phyloP scores from a whole-genome alignment of 306 rosid species.

The Vigna unguiculata region DNA sequence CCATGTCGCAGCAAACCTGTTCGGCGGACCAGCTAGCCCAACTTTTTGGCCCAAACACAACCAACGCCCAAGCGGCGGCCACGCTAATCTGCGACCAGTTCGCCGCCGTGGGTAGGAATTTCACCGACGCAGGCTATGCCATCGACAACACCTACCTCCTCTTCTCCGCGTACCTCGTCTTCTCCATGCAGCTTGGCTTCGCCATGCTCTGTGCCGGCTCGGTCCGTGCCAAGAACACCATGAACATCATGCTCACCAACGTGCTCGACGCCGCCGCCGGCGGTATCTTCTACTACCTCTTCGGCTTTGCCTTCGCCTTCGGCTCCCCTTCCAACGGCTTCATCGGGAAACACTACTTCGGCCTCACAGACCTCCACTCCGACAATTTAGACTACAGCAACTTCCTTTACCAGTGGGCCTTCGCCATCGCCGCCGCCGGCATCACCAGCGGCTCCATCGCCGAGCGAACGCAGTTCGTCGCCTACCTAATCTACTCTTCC shows the following conservation, averaged over 20 bases:
- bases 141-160: slow-evolving; percentile 82
- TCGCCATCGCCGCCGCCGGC: slow-evolving; percentile 96
- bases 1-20: slow-evolving; percentile 53
- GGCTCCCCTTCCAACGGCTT: slow-evolving; percentile 81
- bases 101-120: slow-evolving; percentile 40
- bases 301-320: slow-evolving; percentile 93
- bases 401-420: slow-evolving; percentile 97
- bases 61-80: slow-evolving; percentile 67
- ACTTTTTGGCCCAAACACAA: slow-evolving; percentile 67
- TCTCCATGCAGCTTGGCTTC: slow-evolving; percentile 97
- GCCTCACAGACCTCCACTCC: slow-evolving; percentile 60
- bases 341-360: slow-evolving; percentile 85
- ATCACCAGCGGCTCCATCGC: slow-evolving; percentile 94
- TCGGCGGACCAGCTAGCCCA: slow-evolving; percentile 51
- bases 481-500: slow-evolving; percentile 79
- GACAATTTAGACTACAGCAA: slow-evolving; percentile 50
- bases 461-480: slow-evolving; percentile 89
- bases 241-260: slow-evolving; percentile 99
- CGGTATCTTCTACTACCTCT: slow-evolving; percentile 85
- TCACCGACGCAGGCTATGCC: slow-evolving; percentile 62
- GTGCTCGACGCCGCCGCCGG: slow-evolving; percentile 95
- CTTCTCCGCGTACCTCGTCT: slow-evolving; percentile 94
- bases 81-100: slow-evolving; percentile 63
- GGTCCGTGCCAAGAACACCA: slow-evolving; percentile 98
- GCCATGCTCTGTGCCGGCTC: slow-evolving; percentile 99